These are phyloP conservation scores for Datura wrightii DNA, from an alignment of 257 asterid genomes.

Conservation along the genomic window DNA sequence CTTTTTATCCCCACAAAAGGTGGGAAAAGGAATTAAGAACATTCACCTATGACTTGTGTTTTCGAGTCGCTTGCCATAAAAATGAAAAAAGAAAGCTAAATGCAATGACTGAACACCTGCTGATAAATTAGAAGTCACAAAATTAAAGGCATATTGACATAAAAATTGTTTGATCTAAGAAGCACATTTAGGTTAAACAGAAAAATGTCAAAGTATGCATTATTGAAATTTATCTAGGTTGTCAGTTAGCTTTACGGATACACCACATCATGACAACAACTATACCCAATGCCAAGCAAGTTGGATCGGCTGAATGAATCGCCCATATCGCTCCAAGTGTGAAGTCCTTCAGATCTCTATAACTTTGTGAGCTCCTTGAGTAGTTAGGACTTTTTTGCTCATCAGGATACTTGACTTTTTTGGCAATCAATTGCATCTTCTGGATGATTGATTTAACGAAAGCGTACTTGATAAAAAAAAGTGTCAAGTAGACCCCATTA, in stretches of 20 bases:
- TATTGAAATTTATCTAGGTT: slow-evolving; percentile 2
- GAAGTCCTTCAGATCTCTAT: not conserved
- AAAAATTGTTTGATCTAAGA: not conserved
- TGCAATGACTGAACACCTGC: not conserved
- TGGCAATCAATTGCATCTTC: not conserved
- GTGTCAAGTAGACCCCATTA: not conserved
- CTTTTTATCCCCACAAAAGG: not conserved
- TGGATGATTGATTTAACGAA: not conserved
- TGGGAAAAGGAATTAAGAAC: not conserved
- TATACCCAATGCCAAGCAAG: not conserved
- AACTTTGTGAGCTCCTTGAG: slow-evolving; percentile 18
- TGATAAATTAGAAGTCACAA: slow-evolving; percentile 3
- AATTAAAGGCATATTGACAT: not conserved
- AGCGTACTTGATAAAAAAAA: not conserved
- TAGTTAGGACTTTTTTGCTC: not conserved
- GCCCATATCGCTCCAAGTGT: not conserved
- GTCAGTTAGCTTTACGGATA: not conserved
- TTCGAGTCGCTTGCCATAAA: not conserved
- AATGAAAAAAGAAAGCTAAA: not conserved
- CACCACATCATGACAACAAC: not conserved
- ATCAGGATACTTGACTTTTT: not conserved
- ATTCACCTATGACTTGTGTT: slow-evolving; percentile 9
- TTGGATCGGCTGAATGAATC: not conserved
- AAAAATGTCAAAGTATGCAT: not conserved
- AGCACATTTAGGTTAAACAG: not conserved